Percentiles rank a stretch among this genome's conserved stretches.
Conservation (phyloP, 768 basidiomycete species). For the Boletus tomentosulus region DNA sequence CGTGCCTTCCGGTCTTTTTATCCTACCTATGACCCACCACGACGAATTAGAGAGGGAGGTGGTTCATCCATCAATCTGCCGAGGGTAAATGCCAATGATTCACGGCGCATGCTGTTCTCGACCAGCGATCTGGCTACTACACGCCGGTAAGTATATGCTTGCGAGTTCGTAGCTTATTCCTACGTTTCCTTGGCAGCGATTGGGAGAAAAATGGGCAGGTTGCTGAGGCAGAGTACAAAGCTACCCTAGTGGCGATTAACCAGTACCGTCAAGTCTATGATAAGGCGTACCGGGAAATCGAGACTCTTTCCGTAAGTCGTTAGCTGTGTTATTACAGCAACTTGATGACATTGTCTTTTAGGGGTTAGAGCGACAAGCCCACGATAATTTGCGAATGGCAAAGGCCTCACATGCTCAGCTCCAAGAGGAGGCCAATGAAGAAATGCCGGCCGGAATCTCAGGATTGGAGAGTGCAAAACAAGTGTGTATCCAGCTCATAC, state of each 20-base stretch:
- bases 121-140: conserved; percentile 47
- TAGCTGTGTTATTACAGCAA: background rate
- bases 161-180: background rate
- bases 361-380: conserved; percentile 18
- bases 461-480: conserved; percentile 51
- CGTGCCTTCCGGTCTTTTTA: conserved; percentile 21
- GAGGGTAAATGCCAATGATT: conserved; percentile 29
- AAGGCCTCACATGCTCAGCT: conserved; percentile 38
- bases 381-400: conserved; percentile 28
- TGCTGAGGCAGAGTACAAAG: conserved; percentile 37
- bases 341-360: conserved; percentile 1
- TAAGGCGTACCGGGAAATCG: conserved; percentile 26
- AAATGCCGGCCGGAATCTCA: conserved; percentile 60
- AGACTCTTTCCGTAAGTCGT: conserved; percentile 34
- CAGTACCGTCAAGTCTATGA: conserved; percentile 31
- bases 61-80: conserved; percentile 44
- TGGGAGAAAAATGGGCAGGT: conserved; percentile 38
- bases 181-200: conserved; percentile 35
- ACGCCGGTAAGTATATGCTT: conserved; percentile 37
- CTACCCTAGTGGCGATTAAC: conserved; percentile 24
- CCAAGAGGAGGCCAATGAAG: conserved; percentile 63
- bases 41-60: conserved; percentile 59
- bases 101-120: conserved; percentile 48
- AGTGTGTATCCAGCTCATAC: conserved; percentile 33
- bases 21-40: background rate